Base-by-base conservation (phyloP, 2,329 filamentous ascomycete genomes). In the Colletotrichum coccodes region DNA sequence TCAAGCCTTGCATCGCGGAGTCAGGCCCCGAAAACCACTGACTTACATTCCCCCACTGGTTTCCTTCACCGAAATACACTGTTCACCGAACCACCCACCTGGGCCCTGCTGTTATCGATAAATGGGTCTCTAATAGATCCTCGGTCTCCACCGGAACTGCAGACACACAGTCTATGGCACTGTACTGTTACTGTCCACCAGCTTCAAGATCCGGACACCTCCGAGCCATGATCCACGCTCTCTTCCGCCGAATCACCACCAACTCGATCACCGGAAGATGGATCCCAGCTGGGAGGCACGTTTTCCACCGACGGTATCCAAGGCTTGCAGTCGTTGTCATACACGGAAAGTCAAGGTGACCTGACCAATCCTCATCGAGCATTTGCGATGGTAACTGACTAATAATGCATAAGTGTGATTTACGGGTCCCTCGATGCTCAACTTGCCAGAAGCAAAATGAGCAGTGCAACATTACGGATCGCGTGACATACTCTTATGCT, bases 381-480 rank as follows among this genome's bases (percentile, higher is more conserved):
- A 14, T 4, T 49, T 3, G n/a, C 4, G 30, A 47, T 44, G 12
- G 46, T 3, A 26, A 6, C 26, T 16, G 36, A 52, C 34, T 40
- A 47, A 61, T 50, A 6, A 28, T 16, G 6, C 32, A 21, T 18
- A 44, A 68, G 76, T 72, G 49, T 78, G 73, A 66, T 74, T 71
- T 70, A 75, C 76, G 47, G 72, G 71, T 60, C 68, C 78, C 65
- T 74, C 77, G 7, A 32, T 73, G 71, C 44, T 64, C 70, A 11
- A 23, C 67, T 23, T 72, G 71, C 28, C 36, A 54, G 4, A 66
- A 56, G 9, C 57, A 72, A 2, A 50, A 59, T 36, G 70, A 72
- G 56, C 60, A 70, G 9, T 72, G 70, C 42, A 72, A 72, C 30
- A 71, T 72, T 42, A 72, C 71, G 4, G 70, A 72, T 18, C 64